Conservation (phyloP, 257 asterid genomes). For the Prunella vulgaris region DNA sequence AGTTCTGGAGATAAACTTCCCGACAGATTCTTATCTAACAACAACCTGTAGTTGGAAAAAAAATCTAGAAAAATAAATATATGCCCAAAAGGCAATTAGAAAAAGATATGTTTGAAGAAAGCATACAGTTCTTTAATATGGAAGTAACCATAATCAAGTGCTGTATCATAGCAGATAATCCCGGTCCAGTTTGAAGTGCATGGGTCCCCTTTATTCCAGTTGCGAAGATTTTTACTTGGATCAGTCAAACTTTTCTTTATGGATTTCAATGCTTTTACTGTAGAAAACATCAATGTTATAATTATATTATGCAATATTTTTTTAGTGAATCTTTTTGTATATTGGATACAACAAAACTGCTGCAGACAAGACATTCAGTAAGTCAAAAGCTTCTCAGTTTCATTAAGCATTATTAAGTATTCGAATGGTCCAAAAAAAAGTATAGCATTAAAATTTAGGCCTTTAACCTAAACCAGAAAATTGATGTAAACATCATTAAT, state of each 20-base stretch:
- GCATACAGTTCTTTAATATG: conserved; percentile 77
- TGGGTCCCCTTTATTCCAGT: conserved; percentile 73
- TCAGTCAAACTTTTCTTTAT: conserved; percentile 51
- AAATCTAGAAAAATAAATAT: neutral
- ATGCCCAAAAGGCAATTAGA: neutral
- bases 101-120: conserved; percentile 6
- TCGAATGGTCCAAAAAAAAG: conserved; percentile 9
- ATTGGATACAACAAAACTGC: neutral
- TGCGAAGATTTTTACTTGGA: conserved; percentile 42
- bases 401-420: neutral
- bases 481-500: neutral
- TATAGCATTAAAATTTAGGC: neutral
- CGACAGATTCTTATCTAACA: conserved; percentile 47
- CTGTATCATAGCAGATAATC: conserved; percentile 50
- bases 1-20: conserved; percentile 80
- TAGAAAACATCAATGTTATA: conserved; percentile 17
- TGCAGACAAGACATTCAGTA: neutral
- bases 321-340: neutral
- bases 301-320: neutral
- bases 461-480: neutral
- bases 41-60: conserved; percentile 37
- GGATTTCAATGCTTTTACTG: conserved; percentile 62
- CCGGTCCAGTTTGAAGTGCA: conserved; percentile 71
- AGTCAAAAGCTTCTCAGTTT: neutral
- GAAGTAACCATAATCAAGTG: conserved; percentile 51